Evolutionary conservation across 345 rosid genomes (phyloP).

Genomic region (Eucalyptus sideroxylon): DNA sequence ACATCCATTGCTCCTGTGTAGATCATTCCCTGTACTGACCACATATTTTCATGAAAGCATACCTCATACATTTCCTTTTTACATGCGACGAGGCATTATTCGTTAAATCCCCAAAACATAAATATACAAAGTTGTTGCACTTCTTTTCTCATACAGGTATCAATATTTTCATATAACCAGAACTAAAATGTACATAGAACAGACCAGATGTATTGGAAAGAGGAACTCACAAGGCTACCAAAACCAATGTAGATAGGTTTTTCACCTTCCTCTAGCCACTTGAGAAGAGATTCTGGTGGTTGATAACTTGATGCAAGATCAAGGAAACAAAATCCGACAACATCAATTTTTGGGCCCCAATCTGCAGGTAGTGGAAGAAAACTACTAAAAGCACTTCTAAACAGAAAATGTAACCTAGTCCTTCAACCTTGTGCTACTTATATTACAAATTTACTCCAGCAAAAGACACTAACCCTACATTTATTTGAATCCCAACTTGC

Average conservation of each 20-base stretch:
- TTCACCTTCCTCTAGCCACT: conserved; percentile 37
- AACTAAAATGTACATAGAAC: background rate
- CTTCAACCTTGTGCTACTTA: background rate
- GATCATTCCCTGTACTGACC: background rate
- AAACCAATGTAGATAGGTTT: conserved; percentile 62
- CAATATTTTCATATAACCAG: background rate
- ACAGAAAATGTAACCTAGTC: background rate
- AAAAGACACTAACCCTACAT: background rate
- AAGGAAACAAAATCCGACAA: conserved; percentile 59
- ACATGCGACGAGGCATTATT: background rate
- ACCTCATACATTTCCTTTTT: background rate
- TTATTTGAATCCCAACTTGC: background rate
- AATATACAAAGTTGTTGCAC: background rate
- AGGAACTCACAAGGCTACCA: conserved; percentile 62
- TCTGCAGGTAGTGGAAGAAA: conserved; percentile 16
- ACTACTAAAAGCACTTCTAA: background rate
- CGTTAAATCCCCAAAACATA: background rate
- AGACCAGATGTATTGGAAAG: background rate
- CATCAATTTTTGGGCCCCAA: conserved; percentile 63
- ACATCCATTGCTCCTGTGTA: background rate
- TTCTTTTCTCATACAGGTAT: background rate
- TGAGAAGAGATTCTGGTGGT: conserved; percentile 38
- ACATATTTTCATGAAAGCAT: background rate
- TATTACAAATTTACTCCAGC: background rate
- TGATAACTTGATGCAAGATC: conserved; percentile 56